A percentile compares a stretch with the other conserved stretches of the same genome.
These are phyloP conservation scores for Lachancea nothofagi DNA, from an alignment of 805 yeast species.

Conservation along the genomic window DNA sequence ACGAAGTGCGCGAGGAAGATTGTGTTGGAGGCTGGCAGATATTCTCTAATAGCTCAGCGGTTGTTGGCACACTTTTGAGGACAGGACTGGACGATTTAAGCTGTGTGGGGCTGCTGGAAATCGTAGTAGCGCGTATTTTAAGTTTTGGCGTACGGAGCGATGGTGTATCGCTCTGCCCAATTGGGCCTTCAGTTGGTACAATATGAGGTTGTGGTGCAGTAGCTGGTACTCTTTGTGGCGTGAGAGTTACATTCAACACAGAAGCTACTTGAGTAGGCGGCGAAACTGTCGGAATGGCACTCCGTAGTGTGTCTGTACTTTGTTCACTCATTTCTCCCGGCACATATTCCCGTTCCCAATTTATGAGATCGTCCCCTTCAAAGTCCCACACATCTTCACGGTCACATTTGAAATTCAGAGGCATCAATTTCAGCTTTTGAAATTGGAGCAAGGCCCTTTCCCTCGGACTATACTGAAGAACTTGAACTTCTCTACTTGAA, in stretches of 20 bases:
- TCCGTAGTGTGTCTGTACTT: too few species aligned
- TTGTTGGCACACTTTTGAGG: neutral
- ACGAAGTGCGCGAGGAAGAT: neutral
- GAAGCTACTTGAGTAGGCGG: too few species aligned
- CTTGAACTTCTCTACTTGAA: neutral
- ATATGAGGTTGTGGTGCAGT: too few species aligned
- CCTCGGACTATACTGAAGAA: constrained; percentile 7
- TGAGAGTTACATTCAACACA: too few species aligned
- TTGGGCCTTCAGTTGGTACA: too few species aligned
- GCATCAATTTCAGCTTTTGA: constrained; percentile 19
- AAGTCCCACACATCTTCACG: neutral
- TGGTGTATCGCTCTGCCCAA: too few species aligned
- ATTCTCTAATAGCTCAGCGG: neutral
- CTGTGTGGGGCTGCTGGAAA: too few species aligned
- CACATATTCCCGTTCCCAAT: neutral
- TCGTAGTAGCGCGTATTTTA: too few species aligned
- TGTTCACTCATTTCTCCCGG: too few species aligned
- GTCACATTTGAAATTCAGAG: constrained; percentile 10
- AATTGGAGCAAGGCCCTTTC: constrained; percentile 25
- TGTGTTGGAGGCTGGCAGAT: neutral
- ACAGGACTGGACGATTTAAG: neutral
- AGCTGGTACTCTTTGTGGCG: too few species aligned
- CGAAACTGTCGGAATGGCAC: too few species aligned
- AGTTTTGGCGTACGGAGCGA: too few species aligned
- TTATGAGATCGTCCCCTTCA: neutral